Evolutionary conservation across 306 rosid genomes (phyloP).

Genomic region (Urtica urens): DNA sequence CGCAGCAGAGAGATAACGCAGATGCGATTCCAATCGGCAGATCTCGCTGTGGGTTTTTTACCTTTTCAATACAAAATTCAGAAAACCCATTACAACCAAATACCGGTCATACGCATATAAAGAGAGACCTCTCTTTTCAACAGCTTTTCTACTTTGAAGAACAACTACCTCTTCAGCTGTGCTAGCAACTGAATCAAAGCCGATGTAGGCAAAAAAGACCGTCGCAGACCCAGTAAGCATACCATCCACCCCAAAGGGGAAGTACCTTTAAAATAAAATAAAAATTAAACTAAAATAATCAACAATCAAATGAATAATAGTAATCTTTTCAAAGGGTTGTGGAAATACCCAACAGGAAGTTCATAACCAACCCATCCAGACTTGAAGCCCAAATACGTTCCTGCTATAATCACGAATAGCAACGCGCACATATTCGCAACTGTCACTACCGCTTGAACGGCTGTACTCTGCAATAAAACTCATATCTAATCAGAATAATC

Average conservation of each 20-base stretch:
- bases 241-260: constrained; percentile 83
- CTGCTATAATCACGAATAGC: constrained; percentile 66
- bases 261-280: constrained; percentile 39
- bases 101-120: background rate
- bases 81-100: background rate
- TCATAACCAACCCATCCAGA: constrained; percentile 90
- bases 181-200: constrained; percentile 88
- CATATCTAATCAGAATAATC: background rate
- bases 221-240: constrained; percentile 98
- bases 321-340: constrained; percentile 7
- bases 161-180: constrained; percentile 87
- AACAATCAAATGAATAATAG: background rate
- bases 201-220: constrained; percentile 85
- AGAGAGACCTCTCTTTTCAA: background rate
- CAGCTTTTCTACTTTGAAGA: background rate
- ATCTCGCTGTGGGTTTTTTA: constrained; percentile 87
- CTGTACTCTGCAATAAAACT: constrained; percentile 59
- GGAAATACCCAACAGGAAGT: constrained; percentile 58
- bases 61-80: constrained; percentile 36
- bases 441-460: constrained; percentile 63
- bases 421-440: constrained; percentile 67
- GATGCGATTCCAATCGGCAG: constrained; percentile 74
- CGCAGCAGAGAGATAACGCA: constrained; percentile 73
- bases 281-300: constrained; percentile 10
- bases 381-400: constrained; percentile 73